These are phyloP conservation scores for Leccinum subgranulosum DNA, from an alignment of 768 basidiomycete genomes.

Conservation along the genomic window DNA sequence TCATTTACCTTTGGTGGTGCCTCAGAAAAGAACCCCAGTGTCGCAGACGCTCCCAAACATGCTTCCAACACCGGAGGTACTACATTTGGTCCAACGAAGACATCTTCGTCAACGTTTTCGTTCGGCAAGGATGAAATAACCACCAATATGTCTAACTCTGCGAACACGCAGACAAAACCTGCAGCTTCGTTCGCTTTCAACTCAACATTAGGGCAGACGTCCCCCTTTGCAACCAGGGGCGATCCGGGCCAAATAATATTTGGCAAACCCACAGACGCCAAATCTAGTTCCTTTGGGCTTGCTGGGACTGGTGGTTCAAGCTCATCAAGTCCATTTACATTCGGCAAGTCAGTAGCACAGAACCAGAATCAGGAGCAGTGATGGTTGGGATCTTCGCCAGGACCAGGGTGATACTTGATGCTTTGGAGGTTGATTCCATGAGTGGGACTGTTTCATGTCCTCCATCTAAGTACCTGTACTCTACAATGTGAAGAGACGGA, in stretches of 20 bases:
- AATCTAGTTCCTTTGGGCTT: conserved; percentile 34
- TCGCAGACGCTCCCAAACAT: conserved; percentile 2
- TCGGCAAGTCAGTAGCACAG: conserved; percentile 28
- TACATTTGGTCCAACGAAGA: conserved; percentile 7
- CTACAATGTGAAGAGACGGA: not conserved
- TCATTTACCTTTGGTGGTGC: not conserved
- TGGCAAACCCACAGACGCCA: conserved; percentile 16
- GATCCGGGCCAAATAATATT: conserved; percentile 10
- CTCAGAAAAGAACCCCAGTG: not conserved
- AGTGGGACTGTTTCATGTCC: not conserved
- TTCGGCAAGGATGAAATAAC: conserved; percentile 17
- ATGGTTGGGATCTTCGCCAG: not conserved
- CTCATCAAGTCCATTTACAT: conserved; percentile 17
- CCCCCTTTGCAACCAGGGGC: not conserved
- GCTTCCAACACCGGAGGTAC: conserved; percentile 1
- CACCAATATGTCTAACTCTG: conserved; percentile 3
- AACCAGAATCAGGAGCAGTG: conserved; percentile 35
- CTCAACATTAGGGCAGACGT: conserved; percentile 11
- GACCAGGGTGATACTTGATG: not conserved
- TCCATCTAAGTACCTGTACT: not conserved
- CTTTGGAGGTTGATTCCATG: not conserved
- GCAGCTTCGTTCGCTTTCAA: conserved; percentile 21
- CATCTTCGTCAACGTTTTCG: conserved; percentile 9
- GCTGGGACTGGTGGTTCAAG: conserved; percentile 15
- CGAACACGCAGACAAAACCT: conserved; percentile 27